phyloP scores from a whole-genome alignment of 805 yeast species.

The Suhomyces emberorum region DNA sequence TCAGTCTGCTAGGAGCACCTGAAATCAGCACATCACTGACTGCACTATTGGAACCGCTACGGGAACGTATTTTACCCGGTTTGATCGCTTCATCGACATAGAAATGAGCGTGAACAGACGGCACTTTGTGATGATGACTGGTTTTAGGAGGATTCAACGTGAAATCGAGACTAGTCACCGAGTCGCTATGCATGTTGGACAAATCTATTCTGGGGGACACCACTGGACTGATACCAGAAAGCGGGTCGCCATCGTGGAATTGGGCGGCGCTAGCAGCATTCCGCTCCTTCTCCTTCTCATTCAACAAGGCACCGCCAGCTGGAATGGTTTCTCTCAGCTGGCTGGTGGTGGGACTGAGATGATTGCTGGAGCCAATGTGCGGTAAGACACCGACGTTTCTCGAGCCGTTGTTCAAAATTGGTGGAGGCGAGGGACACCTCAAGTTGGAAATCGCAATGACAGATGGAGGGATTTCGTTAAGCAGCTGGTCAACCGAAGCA shows the following conservation, averaged over 20 bases:
- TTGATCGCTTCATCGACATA: slow-evolving; percentile 65
- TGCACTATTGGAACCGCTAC: slow-evolving; percentile 37
- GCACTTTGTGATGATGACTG: slow-evolving; percentile 46
- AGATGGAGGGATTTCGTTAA: too few species aligned
- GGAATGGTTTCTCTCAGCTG: slow-evolving; percentile 31
- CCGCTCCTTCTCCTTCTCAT: slow-evolving; percentile 14
- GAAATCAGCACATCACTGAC: neutral
- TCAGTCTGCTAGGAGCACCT: slow-evolving; percentile 6
- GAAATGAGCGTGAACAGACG: slow-evolving; percentile 79
- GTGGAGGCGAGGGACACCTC: slow-evolving; percentile 73
- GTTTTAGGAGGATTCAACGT: slow-evolving; percentile 28
- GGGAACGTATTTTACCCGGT: slow-evolving; percentile 35
- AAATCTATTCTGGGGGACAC: neutral
- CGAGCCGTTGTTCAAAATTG: slow-evolving; percentile 42
- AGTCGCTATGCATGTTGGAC: slow-evolving; percentile 10
- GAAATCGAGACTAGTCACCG: slow-evolving; percentile 24
- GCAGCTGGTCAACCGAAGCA: too few species aligned
- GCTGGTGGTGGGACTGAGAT: neutral
- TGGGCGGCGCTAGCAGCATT: neutral
- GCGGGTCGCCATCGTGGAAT: neutral
- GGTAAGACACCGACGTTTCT: neutral
- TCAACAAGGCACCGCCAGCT: slow-evolving; percentile 46
- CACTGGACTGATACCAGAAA: slow-evolving; percentile 1
- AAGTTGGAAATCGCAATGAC: slow-evolving; percentile 56
- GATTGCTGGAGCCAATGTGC: neutral